Percentiles rank a stretch among this genome's conserved stretches.
Evolutionary conservation across 2,329 filamentous ascomycete genomes (phyloP).

Genomic region (Colletotrichum sp.): DNA sequence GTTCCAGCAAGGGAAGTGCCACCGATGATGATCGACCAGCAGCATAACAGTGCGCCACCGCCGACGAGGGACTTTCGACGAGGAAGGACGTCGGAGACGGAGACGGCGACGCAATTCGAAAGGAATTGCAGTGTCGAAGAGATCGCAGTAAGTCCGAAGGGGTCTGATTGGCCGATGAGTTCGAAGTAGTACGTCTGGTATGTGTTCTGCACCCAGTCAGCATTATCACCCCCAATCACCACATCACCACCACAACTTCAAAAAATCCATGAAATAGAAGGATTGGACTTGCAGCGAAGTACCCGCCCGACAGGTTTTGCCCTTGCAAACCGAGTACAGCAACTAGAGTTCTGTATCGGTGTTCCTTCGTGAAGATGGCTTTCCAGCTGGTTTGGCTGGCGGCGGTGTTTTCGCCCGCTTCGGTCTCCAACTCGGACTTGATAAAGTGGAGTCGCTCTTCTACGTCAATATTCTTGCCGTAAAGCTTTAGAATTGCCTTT

Average conservation of each 20-base stretch:
- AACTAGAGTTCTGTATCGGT: conserved; percentile 28
- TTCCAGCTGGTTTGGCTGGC: conserved; percentile 32
- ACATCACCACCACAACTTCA: not conserved
- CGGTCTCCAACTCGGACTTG: conserved; percentile 29
- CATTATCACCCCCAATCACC: too few relatives aligned
- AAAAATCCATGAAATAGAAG: not conserved
- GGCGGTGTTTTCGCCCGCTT: conserved; percentile 25
- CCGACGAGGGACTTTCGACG: not conserved
- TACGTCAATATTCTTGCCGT: conserved; percentile 23
- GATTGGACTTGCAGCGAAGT: conserved; percentile 20
- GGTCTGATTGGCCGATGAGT: conserved; percentile 32
- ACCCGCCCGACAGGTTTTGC: conserved; percentile 34
- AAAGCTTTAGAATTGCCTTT: conserved; percentile 29
- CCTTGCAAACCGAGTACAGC: conserved; percentile 30
- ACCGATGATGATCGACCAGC: not conserved
- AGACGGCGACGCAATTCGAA: not conserved
- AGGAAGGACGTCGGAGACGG: not conserved
- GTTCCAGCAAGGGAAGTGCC: not conserved
- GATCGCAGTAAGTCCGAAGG: conserved; percentile 32
- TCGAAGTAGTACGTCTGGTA: conserved; percentile 35
- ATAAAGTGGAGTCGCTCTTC: conserved; percentile 29
- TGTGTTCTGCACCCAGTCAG: conserved; percentile 24
- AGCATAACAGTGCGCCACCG: not conserved
- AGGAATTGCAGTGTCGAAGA: conserved; percentile 16
- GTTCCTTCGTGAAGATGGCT: conserved; percentile 33